A percentile compares a stretch with the other conserved stretches of the same genome.
These are phyloP conservation scores for Xylaria arbuscula DNA, from an alignment of 2,329 filamentous ascomycete genomes.

Conservation along the genomic window DNA sequence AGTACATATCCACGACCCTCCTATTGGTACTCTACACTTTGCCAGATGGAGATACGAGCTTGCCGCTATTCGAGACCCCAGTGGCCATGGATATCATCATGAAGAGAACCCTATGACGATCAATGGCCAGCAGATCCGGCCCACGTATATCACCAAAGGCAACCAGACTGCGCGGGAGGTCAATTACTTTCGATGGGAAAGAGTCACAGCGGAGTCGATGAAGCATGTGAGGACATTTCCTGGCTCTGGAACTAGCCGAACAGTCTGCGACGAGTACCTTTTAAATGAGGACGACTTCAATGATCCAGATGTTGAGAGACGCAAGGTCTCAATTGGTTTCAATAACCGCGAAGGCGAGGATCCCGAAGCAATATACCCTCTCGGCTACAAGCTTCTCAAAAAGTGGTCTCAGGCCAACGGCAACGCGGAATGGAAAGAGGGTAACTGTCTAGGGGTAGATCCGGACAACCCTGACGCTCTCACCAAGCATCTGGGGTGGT, in stretches of 20 bases:
- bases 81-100: slow-evolving; percentile 14
- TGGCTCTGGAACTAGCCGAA: background rate
- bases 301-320: background rate
- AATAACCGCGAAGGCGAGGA: slow-evolving; percentile 25
- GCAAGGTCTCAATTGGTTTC: background rate
- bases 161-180: slow-evolving; percentile 20
- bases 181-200: slow-evolving; percentile 30
- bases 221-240: slow-evolving; percentile 13
- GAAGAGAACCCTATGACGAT: slow-evolving; percentile 8
- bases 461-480: slow-evolving; percentile 18
- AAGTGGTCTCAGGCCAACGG: slow-evolving; percentile 19
- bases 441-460: slow-evolving; percentile 26
- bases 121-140: slow-evolving; percentile 19
- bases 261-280: slow-evolving; percentile 28
- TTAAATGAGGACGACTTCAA: slow-evolving; percentile 33
- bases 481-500: slow-evolving; percentile 32
- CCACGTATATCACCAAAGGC: slow-evolving; percentile 22
- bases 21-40: slow-evolving; percentile 31
- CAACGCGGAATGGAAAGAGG: slow-evolving; percentile 26
- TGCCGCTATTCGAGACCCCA: slow-evolving; percentile 1
- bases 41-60: slow-evolving; percentile 31
- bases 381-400: slow-evolving; percentile 31
- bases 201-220: slow-evolving; percentile 16
- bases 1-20: slow-evolving; percentile 6
- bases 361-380: slow-evolving; percentile 17